Evolutionary conservation across 2,329 filamentous ascomycete genomes (phyloP).

Genomic region (Colletotrichum aenigma): DNA sequence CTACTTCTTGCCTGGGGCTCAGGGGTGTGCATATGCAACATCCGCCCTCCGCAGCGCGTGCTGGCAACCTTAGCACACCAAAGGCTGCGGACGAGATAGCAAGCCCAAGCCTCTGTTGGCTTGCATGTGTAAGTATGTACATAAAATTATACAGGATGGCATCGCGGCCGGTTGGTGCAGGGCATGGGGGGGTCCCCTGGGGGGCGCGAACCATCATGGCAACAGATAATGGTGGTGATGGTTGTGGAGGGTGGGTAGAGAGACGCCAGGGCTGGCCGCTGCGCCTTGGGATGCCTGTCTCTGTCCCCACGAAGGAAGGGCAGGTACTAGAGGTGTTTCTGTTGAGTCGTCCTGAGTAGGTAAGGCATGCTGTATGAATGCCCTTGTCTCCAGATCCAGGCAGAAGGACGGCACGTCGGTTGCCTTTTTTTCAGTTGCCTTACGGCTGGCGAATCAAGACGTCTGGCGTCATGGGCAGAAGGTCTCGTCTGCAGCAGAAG

Average conservation of each 20-base stretch:
- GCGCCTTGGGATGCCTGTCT: not conserved
- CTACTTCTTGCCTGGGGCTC: not conserved
- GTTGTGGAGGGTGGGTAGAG: not conserved
- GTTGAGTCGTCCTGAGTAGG: not conserved
- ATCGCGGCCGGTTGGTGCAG: not conserved
- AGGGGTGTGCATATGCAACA: not conserved
- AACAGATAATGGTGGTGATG: not conserved
- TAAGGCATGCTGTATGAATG: not conserved
- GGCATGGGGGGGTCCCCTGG: not conserved
- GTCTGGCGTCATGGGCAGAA: not conserved
- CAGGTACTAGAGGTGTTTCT: not conserved
- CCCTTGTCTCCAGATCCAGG: not conserved
- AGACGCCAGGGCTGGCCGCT: constrained; percentile 8
- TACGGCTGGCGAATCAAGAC: not conserved
- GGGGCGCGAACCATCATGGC: not conserved
- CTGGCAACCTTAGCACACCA: constrained; percentile 1
- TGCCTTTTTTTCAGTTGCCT: constrained; percentile 8
- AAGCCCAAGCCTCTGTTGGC: not conserved
- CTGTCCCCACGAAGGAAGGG: not conserved
- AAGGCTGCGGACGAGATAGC: not conserved
- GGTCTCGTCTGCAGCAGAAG: not conserved
- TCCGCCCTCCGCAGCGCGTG: not conserved
- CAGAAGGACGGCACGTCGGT: not conserved
- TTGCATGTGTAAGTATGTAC: not conserved
- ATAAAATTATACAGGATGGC: not conserved